Evolutionary conservation across 2,329 filamentous ascomycete genomes (phyloP).

Genomic region (Aureobasidium sp.): DNA sequence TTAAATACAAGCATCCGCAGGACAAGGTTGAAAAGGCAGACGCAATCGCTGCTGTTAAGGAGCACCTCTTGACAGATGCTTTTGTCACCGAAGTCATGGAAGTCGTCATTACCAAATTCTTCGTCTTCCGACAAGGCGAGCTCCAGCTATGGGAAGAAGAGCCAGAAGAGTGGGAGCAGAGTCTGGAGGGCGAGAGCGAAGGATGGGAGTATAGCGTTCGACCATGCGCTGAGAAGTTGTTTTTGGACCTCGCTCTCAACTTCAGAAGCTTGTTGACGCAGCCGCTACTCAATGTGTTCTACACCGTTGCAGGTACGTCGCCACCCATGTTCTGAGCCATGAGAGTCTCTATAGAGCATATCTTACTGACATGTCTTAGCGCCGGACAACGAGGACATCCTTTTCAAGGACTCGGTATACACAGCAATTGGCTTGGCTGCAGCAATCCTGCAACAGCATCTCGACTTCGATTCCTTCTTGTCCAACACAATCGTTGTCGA

Average conservation of each 20-base stretch:
- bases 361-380: slow-evolving; percentile 28
- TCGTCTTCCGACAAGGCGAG: slow-evolving; percentile 78
- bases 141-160: slow-evolving; percentile 90
- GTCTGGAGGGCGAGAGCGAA: slow-evolving; percentile 72
- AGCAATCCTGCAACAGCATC: slow-evolving; percentile 61
- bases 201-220: slow-evolving; percentile 90
- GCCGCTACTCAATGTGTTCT: slow-evolving; percentile 76
- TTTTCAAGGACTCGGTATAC: slow-evolving; percentile 90
- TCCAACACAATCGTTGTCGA: slow-evolving; percentile 69
- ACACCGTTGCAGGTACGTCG: slow-evolving; percentile 60
- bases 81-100: slow-evolving; percentile 79
- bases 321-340: slow-evolving; percentile 9
- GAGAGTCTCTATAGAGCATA: neutral
- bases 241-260: slow-evolving; percentile 82
- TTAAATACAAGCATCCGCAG: slow-evolving; percentile 71
- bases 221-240: slow-evolving; percentile 87
- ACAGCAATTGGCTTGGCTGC: slow-evolving; percentile 85
- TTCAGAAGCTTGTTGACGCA: slow-evolving; percentile 76
- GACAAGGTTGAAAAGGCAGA: slow-evolving; percentile 68
- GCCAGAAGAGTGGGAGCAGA: slow-evolving; percentile 89
- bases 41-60: slow-evolving; percentile 63
- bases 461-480: slow-evolving; percentile 81
- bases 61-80: slow-evolving; percentile 65
- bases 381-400: slow-evolving; percentile 59
- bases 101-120: slow-evolving; percentile 76